These are phyloP conservation scores for Cinnamomum micranthum DNA, from an alignment of 164 flowering plant species.

Conservation along the genomic window DNA sequence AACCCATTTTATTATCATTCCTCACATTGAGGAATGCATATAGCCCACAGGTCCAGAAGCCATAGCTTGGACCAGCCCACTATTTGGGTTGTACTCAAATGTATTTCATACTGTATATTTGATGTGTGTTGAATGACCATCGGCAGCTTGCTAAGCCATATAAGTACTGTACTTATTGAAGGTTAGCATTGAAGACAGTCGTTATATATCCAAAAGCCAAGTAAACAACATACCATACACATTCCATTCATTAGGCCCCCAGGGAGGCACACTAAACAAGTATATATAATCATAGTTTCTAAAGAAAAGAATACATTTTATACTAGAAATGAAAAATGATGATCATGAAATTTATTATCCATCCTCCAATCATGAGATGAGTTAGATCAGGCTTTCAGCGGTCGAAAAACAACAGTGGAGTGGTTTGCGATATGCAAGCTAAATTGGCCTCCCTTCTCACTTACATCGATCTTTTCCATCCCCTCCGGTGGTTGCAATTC, in stretches of 20 bases:
- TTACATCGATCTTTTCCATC: constrained; percentile 39
- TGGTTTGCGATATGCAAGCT: constrained; percentile 60
- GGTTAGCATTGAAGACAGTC: not conserved
- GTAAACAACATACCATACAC: not conserved
- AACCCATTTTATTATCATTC: too few relatives aligned
- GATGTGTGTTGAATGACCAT: not conserved
- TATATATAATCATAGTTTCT: not conserved
- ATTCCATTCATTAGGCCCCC: not conserved
- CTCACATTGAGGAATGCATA: too few relatives aligned
- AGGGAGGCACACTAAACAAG: not conserved
- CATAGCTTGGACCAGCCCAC: too few relatives aligned
- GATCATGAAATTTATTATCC: not conserved
- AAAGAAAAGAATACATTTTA: not conserved
- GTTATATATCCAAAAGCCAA: not conserved
- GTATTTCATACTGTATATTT: not conserved
- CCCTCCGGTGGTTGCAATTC: constrained; percentile 48
- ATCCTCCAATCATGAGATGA: not conserved
- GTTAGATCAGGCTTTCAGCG: constrained; percentile 20
- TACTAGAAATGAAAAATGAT: not conserved
- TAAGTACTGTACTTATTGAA: not conserved
- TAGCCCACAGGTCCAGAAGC: too few relatives aligned
- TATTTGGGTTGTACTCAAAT: not conserved
- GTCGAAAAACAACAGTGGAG: constrained; percentile 43
- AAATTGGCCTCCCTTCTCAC: constrained; percentile 67
- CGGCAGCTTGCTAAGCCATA: not conserved